phyloP scores from a whole-genome alignment of 345 rosid genomes.

The Gossypioides kirkii region DNA sequence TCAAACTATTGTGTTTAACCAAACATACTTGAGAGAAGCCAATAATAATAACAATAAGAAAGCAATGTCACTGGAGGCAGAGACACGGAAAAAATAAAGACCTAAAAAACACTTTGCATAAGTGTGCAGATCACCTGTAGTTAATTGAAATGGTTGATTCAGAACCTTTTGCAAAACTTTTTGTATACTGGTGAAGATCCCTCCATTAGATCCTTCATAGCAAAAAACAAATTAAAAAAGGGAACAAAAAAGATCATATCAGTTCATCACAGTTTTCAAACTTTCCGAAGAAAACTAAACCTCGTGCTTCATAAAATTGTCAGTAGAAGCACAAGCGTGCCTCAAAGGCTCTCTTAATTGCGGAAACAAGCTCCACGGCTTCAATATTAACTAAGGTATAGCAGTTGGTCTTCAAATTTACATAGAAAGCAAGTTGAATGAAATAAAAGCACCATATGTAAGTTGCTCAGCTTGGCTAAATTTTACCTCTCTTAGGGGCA shows the following conservation, averaged over 20 bases:
- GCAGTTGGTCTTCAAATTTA: not conserved
- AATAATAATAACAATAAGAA: not conserved
- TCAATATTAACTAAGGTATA: not conserved
- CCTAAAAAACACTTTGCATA: not conserved
- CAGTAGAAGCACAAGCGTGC: not conserved
- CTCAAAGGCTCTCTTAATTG: not conserved
- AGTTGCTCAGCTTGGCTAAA: not conserved
- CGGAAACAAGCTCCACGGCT: not conserved
- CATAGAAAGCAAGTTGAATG: not conserved
- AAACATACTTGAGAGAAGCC: not conserved
- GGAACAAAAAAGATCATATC: not conserved
- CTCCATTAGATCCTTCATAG: constrained; percentile 26
- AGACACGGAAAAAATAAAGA: not conserved
- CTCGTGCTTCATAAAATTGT: not conserved
- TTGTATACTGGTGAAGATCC: constrained; percentile 24
- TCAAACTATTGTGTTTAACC: not conserved
- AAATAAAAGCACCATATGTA: not conserved
- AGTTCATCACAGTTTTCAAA: not conserved
- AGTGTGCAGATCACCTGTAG: constrained; percentile 32
- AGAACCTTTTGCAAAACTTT: constrained; percentile 25
- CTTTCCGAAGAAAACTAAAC: not conserved
- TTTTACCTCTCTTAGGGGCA: constrained; percentile 28
- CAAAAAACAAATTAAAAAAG: constrained; percentile 13
- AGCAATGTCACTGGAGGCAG: not conserved
- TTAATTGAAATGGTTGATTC: constrained; percentile 24